Base-by-base conservation (phyloP, 2,329 filamentous ascomycete species). In the Pseudogymnoascus sp. region DNA sequence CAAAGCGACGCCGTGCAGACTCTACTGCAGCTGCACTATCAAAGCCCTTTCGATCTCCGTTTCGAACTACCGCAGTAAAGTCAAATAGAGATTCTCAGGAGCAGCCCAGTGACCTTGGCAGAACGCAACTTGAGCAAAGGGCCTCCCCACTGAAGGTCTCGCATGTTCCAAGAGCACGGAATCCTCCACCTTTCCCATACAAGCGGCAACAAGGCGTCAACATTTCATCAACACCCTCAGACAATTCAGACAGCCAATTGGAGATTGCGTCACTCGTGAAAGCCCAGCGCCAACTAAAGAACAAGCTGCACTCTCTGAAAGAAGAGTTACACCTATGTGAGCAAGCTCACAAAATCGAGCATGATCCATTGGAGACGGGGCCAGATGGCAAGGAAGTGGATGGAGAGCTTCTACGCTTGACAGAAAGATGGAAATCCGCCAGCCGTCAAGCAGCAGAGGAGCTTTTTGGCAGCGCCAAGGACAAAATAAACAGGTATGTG, bases 41-140 rank as follows among this genome's bases (percentile, higher is more conserved):
- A 65, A 88, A 86, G 70, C 88, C 88, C 0, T 91, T 91, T 76
- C 86, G 87, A 67, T 90, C 88, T 52, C 88, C 87, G 12, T 80
- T 88, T 64, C 82, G 81, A 67, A 76, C 78, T 14, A 22, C 58
- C 1, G 11, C 16, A 25, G 33, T 4, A 23, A 60, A 63, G 8
- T 39, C 61, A 22, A 62, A 64, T 22, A 63, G 3, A 62, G 60
- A 42, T 23, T 16, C 60, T 30, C 60, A n/a, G 12, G 25, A n/a
- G 23, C 35, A 60, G 6, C 22, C 38, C 22, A 45, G 22, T 25
- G 35, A 61, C 28, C 19, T 16, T 25, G 49, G 49, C 28, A 33
- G 49, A 33, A 35, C 49, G 3, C 28, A 55, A 33, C 16, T 33
- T 55, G 49, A 22, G 16, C n/a, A 55, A 22, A 22, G 9, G 28